These are phyloP conservation scores for Termitomyces sp. DNA, from an alignment of 768 basidiomycete genomes.

Conservation along the genomic window DNA sequence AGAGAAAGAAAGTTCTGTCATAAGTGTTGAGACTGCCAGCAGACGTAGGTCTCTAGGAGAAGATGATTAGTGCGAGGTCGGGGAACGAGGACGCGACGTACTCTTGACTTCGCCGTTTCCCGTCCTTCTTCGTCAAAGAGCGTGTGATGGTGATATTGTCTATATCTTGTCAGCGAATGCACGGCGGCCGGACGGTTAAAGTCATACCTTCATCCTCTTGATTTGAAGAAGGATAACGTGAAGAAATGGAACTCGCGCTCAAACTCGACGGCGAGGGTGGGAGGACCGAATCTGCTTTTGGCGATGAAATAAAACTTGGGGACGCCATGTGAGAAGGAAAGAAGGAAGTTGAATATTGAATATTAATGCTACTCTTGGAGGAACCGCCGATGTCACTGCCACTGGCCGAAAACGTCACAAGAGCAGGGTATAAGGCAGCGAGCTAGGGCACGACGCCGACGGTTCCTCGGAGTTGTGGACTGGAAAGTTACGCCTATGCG, in stretches of 20 bases:
- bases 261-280: slow-evolving; percentile 34
- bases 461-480: slow-evolving; percentile 34
- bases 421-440: slow-evolving; percentile 37
- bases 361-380: slow-evolving; percentile 24
- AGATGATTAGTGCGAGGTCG: slow-evolving; percentile 1
- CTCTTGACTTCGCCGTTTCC: slow-evolving; percentile 62
- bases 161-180: slow-evolving; percentile 22
- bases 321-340: slow-evolving; percentile 27
- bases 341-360: slow-evolving; percentile 13
- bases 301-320: slow-evolving; percentile 26
- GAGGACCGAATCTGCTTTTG: slow-evolving; percentile 27
- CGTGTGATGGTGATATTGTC: slow-evolving; percentile 72
- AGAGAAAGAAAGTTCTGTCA: slow-evolving; percentile 82
- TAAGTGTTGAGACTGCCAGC: slow-evolving; percentile 76
- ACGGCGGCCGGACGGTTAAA: slow-evolving; percentile 5
- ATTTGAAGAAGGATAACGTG: slow-evolving; percentile 51
- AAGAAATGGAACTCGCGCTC: slow-evolving; percentile 35
- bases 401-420: slow-evolving; percentile 33
- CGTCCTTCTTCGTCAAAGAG: slow-evolving; percentile 36
- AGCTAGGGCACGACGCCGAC: slow-evolving; percentile 40
- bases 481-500: slow-evolving; percentile 13
- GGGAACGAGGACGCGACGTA: slow-evolving; percentile 35
- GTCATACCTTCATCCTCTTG: slow-evolving; percentile 60
- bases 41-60: slow-evolving; percentile 62
- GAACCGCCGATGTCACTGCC: slow-evolving; percentile 50